Evolutionary conservation across 2,329 filamentous ascomycete species (phyloP).

Genomic region (Cytospora mali): DNA sequence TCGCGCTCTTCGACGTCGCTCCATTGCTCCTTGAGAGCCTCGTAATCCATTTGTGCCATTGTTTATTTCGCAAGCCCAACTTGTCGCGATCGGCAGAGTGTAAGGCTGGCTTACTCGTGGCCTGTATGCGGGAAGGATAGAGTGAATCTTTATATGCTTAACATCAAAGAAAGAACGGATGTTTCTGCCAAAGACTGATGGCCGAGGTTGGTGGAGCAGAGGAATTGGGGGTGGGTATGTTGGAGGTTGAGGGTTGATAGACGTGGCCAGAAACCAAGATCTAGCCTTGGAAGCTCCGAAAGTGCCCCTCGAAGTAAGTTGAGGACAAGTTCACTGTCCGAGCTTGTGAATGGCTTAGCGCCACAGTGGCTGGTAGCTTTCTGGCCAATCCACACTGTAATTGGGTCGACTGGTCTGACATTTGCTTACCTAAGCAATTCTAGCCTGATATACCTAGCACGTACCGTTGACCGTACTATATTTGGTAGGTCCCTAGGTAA

Average conservation of each 20-base stretch:
- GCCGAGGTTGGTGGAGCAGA: constrained; percentile 9
- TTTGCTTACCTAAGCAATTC: not conserved
- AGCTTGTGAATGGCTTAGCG: constrained; percentile 23
- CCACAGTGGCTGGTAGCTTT: constrained; percentile 27
- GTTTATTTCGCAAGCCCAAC: constrained; percentile 20
- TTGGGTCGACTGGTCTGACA: not conserved
- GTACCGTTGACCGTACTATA: too few relatives aligned
- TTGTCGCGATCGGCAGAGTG: constrained; percentile 6
- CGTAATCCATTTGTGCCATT: constrained; percentile 76
- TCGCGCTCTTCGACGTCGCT: constrained; percentile 95
- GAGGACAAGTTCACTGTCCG: constrained; percentile 30
- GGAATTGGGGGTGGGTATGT: not conserved
- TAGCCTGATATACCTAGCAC: not conserved
- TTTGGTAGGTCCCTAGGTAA: too few relatives aligned
- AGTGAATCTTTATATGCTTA: not conserved
- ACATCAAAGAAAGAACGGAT: not conserved
- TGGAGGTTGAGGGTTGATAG: constrained; percentile 18
- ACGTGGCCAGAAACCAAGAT: constrained; percentile 28
- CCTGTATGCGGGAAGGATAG: not conserved
- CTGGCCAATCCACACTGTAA: constrained; percentile 16
- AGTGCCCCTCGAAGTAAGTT: constrained; percentile 23
- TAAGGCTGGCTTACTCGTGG: constrained; percentile 5
- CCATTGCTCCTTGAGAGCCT: constrained; percentile 93
- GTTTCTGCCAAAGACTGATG: constrained; percentile 6
- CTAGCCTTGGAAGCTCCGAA: constrained; percentile 20